Percentiles rank a stretch among this genome's conserved stretches.
These are phyloP conservation scores for Sporothrix mexicana DNA, from an alignment of 2,329 filamentous ascomycete genomes.

Conservation along the genomic window DNA sequence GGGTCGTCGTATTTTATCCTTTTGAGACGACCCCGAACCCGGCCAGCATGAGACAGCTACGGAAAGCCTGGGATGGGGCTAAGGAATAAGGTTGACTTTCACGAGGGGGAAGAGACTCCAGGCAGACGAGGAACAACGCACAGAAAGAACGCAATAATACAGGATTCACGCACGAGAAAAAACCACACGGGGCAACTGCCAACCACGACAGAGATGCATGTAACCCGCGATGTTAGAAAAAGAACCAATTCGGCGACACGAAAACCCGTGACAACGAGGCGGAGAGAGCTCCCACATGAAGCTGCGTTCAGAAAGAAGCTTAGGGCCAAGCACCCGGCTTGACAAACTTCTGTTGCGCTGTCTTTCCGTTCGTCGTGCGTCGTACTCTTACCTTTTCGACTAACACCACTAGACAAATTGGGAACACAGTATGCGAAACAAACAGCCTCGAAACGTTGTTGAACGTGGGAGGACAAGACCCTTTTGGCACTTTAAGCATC, in stretches of 20 bases:
- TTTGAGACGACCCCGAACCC: neutral
- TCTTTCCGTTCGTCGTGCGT: neutral
- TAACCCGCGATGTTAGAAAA: neutral
- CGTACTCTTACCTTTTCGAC: neutral
- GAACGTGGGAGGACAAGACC: neutral
- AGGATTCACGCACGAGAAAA: neutral
- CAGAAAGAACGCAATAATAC: neutral
- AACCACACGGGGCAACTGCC: neutral
- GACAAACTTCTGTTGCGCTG: neutral
- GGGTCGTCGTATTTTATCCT: constrained; percentile 2
- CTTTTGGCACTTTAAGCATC: neutral
- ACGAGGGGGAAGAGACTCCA: neutral
- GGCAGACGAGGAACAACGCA: neutral
- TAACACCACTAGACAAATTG: neutral
- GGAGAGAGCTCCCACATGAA: neutral
- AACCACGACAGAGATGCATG: neutral
- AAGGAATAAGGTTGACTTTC: constrained; percentile 4
- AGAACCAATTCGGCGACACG: neutral
- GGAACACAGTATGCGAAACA: constrained; percentile 14
- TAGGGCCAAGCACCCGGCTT: neutral
- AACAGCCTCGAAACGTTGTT: neutral
- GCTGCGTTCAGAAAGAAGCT: neutral
- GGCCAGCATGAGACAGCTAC: neutral
- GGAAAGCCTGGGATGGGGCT: neutral
- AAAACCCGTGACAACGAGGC: constrained; percentile 5